Percentiles rank a stretch among this genome's conserved stretches.
phyloP scores from a whole-genome alignment of 192 early-diverging fungal species.

The Funneliformis geosporum region DNA sequence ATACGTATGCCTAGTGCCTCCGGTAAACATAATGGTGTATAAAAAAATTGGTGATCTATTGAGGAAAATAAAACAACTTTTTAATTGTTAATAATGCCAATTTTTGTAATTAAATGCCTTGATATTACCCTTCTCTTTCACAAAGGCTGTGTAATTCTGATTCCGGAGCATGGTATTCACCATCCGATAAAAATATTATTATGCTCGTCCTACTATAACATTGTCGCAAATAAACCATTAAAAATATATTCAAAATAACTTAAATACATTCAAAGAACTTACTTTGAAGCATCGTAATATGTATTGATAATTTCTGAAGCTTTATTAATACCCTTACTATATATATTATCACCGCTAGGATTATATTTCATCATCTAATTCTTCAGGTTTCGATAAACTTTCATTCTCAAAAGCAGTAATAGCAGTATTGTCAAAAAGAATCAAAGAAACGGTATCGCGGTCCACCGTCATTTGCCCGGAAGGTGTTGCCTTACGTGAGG shows the following conservation, averaged over 20 bases:
- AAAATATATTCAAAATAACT: background rate
- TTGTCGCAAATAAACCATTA: background rate
- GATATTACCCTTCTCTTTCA: slow-evolving; percentile 19
- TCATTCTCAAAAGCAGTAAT: slow-evolving; percentile 12
- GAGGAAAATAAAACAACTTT: background rate
- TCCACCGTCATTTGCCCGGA: background rate
- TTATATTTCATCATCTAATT: slow-evolving; percentile 18
- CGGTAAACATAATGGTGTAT: slow-evolving; percentile 22
- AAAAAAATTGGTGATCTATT: background rate
- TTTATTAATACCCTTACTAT: slow-evolving; percentile 7
- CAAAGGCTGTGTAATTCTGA: slow-evolving; percentile 11
- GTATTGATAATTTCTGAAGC: slow-evolving; percentile 14
- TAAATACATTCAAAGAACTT: background rate
- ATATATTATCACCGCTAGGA: background rate
- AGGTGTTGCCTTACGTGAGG: background rate
- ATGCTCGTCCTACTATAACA: slow-evolving; percentile 5
- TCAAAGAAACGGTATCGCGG: slow-evolving; percentile 24
- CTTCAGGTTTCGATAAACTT: slow-evolving; percentile 2
- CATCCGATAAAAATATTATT: slow-evolving; percentile 31
- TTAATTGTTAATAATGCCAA: background rate
- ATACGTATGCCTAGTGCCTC: background rate
- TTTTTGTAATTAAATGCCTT: background rate
- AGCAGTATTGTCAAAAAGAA: slow-evolving; percentile 21
- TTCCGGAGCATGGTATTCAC: slow-evolving; percentile 8
- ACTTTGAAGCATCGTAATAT: slow-evolving; percentile 23